Base-by-base conservation (phyloP, 225 moss, liverwort and hornwort species). In the Polytrichum commune region DNA sequence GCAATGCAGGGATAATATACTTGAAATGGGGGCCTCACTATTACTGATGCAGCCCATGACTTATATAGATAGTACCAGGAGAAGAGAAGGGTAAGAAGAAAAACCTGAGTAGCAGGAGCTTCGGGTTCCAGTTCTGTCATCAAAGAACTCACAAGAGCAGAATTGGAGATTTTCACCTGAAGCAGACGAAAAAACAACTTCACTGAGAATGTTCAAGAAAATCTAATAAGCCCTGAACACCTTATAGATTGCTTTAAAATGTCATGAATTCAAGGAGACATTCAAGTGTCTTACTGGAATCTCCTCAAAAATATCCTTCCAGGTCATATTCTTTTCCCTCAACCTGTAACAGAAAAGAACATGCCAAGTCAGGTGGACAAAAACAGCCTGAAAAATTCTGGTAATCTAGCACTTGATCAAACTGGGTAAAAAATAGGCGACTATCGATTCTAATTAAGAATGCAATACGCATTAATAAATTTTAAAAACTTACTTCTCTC, bases 131-230 rank as follows among this genome's bases (percentile, higher is more conserved):
- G 85, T 68, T 95, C 95, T 24, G 91, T 93, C 92, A 98, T 95
- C 65, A 98, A 90, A 56, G 94, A 86, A 68, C 97, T 93, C 66
- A 95, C 95, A 19, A 98, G 91, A 1, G 88, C 88, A 53, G 94
- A 98, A 77, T 98, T 98, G n/a, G 97, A 92, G n/a, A 98, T 88
- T 77, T 91, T 98, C 33, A 98, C 97, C 95, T 98, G 86, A 67
- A 46, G 4, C 46, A 46, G 13, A 46, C 13, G 13, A 13, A 46
- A 3, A 60, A 62, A 46, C 32, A 32, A 32, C 46, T 13, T 46
- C 8, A 46, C 46, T 46, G 46, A 46, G 46, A 4, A 46, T 46
- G 60, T n/a, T 60, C 25, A 60, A 60, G 20, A n/a, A 72, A 58
- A 29, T 22, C 18, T 46, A 46, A 46, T 46, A 46, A 46, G 46